Evolutionary conservation across 495 filamentous ascomycete species (phyloP).

Genomic region (Corynascus novoguineensis): DNA sequence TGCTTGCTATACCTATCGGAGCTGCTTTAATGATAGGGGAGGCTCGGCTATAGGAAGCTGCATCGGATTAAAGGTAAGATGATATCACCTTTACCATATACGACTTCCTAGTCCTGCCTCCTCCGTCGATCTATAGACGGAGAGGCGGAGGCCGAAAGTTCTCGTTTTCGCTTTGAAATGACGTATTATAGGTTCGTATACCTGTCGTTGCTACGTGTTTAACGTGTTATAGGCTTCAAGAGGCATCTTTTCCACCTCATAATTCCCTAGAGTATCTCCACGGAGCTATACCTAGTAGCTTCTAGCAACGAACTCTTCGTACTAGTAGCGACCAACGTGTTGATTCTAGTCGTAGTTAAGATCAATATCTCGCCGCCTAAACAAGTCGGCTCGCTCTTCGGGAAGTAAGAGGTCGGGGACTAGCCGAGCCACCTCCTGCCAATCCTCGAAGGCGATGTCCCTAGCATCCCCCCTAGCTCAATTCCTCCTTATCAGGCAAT

Average conservation of each 20-base stretch:
- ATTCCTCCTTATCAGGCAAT: not conserved
- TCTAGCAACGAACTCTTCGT: not conserved
- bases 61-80: slow-evolving; percentile 1
- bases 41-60: not conserved
- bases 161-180: not conserved
- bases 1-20: not conserved
- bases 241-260: not conserved
- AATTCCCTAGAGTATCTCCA: not conserved
- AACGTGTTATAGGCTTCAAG: not conserved
- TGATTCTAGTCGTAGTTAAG: slow-evolving; percentile 1
- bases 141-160: not conserved
- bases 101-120: slow-evolving; percentile 1
- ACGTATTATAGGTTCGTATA: slow-evolving; percentile 2
- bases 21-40: slow-evolving; percentile 3
- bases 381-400: not conserved
- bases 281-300: slow-evolving; percentile 2
- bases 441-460: not conserved
- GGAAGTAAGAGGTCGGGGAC: not conserved
- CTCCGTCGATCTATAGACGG: slow-evolving; percentile 1
- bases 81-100: slow-evolving; percentile 4
- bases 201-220: slow-evolving; percentile 4
- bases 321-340: not conserved
- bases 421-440: slow-evolving; percentile 1
- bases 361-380: not conserved
- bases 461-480: not conserved